Base-by-base conservation (phyloP, 169 alveolate species). In the Plasmodium cynomolgi region DNA sequence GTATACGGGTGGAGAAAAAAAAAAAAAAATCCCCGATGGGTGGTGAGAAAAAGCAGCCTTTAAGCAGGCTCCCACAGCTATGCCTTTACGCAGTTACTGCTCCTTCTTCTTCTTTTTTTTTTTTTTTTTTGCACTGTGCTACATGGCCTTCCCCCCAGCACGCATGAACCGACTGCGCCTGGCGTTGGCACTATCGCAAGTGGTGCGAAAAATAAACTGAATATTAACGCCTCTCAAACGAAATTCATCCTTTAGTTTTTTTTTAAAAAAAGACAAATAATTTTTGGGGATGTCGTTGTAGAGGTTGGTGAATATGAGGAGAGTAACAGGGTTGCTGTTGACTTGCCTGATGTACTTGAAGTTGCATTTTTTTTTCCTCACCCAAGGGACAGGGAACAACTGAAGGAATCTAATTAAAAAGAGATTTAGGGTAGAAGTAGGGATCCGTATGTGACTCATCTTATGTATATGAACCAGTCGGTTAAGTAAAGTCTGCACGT, bases 381-480 rank as follows among this genome's bases (percentile, higher is more conserved):
- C 7, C 94, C 94, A 88, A 2, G 94, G 94, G 23, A 88, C 50
- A 34, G 94, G 94, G 17, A 88, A 88, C 17, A 88, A 29, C 71
- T 88, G 80, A 15, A 79, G 44, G 56, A 88, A 88, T 29, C 81
- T 54, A 20, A 80, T 80, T 34, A 88, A 56, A 68, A 88, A 88
- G n/a, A 88, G n/a, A 80, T 88, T 88, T 44, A 88, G 47, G 9
- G 44, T 79, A 3, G 72, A 79, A 8, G 94, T 88, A 62, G 94
- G 54, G 20, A 88, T 88, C 5, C 75, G 80, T 6, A 44, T 23
- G 75, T 88, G 44, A 31, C 82, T 88, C 83, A 34, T 88, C 44
- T 88, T 88, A 80, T 88, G 81, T 56, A 88, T 80, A 26, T 58
- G 71, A 31, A 81, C 31, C 15, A 88, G 11, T 31, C 50, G 68